Conservation (phyloP, 108 stramenopile genomes). For the Mediolabrus comicus region DNA sequence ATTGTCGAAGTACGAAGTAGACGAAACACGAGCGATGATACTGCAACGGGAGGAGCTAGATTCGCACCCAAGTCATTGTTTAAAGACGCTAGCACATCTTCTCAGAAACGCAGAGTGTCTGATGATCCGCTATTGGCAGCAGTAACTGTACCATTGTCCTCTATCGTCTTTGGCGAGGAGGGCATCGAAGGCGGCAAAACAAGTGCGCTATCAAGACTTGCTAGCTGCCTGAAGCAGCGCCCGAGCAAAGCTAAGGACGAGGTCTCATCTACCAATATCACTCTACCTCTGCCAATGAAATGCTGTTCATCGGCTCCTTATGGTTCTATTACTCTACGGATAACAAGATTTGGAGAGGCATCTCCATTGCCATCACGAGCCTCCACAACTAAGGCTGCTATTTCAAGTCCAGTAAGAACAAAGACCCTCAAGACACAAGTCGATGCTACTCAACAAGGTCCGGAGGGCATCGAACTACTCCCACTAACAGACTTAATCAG, state of each 20-base stretch:
- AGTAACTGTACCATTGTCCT: slow-evolving; percentile 35
- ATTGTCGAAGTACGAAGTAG: slow-evolving; percentile 37
- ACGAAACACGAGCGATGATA: background rate
- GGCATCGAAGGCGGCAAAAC: background rate
- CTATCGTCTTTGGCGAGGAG: slow-evolving; percentile 36
- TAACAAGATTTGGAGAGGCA: background rate
- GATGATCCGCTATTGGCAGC: slow-evolving; percentile 32
- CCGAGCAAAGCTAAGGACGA: slow-evolving; percentile 5
- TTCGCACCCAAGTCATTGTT: background rate
- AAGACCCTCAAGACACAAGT: background rate
- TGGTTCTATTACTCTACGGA: slow-evolving; percentile 37
- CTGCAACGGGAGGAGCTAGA: background rate
- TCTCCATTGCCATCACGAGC: background rate
- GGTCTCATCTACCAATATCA: slow-evolving; percentile 25
- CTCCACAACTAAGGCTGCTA: background rate
- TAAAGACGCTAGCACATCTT: background rate
- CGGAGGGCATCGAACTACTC: background rate
- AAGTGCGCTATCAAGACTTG: background rate
- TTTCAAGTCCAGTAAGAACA: background rate
- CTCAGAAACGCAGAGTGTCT: background rate
- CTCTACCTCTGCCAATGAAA: slow-evolving; percentile 34
- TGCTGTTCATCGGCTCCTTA: slow-evolving; percentile 20
- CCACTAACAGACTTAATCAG: background rate
- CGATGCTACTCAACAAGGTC: background rate
- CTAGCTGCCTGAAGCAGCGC: background rate